These are phyloP conservation scores for Microcos paniculata DNA, from an alignment of 345 rosid species.

Conservation along the genomic window DNA sequence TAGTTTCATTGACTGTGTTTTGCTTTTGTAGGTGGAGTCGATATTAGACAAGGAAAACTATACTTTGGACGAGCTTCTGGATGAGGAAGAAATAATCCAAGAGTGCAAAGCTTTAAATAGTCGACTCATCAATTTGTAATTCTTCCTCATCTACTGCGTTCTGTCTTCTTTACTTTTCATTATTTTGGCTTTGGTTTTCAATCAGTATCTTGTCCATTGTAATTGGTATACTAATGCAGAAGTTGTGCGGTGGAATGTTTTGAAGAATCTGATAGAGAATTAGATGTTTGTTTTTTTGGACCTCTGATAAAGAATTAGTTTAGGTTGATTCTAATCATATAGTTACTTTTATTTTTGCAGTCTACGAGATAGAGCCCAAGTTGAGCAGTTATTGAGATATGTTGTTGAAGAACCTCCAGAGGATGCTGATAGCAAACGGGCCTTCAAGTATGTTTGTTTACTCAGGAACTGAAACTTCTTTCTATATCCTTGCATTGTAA, in stretches of 20 bases:
- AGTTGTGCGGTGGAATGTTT: not conserved
- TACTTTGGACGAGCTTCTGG: conserved; percentile 95
- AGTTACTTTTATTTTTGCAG: conserved; percentile 41
- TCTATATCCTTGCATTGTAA: not conserved
- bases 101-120: conserved; percentile 99
- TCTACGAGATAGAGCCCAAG: conserved; percentile 85
- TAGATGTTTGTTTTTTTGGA: too few relatives aligned
- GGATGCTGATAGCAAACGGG: conserved; percentile 83
- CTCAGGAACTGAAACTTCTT: conserved; percentile 8
- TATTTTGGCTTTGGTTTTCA: not conserved
- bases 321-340: conserved; percentile 19
- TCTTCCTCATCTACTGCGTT: not conserved
- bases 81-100: conserved; percentile 99
- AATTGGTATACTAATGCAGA: not conserved
- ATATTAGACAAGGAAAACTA: conserved; percentile 86
- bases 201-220: not conserved
- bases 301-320: not conserved
- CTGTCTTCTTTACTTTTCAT: not conserved
- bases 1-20: not conserved
- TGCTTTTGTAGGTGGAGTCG: conserved; percentile 73
- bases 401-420: conserved; percentile 75
- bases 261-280: not conserved
- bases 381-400: conserved; percentile 83
- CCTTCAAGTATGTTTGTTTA: conserved; percentile 66
- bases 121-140: conserved; percentile 93